Base-by-base conservation (phyloP, 2,329 filamentous ascomycete species). In the Penicillium decumbens region DNA sequence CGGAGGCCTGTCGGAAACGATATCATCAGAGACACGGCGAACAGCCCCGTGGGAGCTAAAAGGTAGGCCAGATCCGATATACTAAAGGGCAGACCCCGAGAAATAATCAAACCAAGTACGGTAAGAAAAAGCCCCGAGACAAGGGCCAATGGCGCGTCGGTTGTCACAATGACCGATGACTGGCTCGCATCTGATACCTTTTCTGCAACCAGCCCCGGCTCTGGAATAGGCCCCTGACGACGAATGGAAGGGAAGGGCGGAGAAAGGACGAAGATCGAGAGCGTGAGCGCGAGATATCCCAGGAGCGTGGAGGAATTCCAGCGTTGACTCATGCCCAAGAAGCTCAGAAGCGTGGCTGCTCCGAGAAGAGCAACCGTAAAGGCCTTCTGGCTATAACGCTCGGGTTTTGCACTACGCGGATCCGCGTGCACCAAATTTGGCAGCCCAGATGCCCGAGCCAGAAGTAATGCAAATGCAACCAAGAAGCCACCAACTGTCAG, bases 401-500 rank as follows among this genome's bases (percentile, higher is more conserved):
- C 58, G 15, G 57, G 50, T 3, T 43, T 28, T 33, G 42, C 51
- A 28, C 42, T 45, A 23, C 43, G 51, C 7, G 58, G 41, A 15
- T 51, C 40, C n/a, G 43, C 40, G 15, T 43, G 45, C 5, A 62
- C 33, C 20, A 67, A 8, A 18, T 56, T 59, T 23, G 68, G 65
- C 20, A 81, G 50, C 6, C 75, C 76, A 12, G 75, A 72, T 6
- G 76, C 71, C 2, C 72, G 55, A 6, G 75, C 72, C 29, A 75
- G 63, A 38, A 82, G 65, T 25, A 82, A 55, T 2, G 76, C 55
- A n/a, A 81, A 65, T 9, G 77, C 77, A n/a, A 77, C 75, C 45
- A 77, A 69, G 49, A 76, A 72, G 10, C 77, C 79, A 7, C 80
- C 80, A 10, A 83, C 63, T 49, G 80, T 75, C 54, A 80, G 70